Conservation (phyloP, 2,329 filamentous ascomycete species). For the Shiraia bambusicola region DNA sequence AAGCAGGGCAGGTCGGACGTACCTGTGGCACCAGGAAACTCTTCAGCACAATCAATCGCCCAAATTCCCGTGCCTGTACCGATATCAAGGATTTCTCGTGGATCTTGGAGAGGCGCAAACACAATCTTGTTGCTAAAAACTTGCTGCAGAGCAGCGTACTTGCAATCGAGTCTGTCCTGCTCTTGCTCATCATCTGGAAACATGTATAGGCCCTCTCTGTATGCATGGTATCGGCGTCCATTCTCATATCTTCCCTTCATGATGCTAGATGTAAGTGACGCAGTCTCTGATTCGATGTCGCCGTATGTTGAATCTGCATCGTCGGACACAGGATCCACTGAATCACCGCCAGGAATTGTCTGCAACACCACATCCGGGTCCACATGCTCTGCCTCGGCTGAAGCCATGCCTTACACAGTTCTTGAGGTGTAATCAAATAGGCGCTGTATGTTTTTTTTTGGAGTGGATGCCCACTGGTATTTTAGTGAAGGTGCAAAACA, state of each 20-base stretch:
- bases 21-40: constrained; percentile 21
- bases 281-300: constrained; percentile 26
- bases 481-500: no score
- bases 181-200: constrained; percentile 31
- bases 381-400: no score
- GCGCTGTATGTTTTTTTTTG: no score
- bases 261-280: constrained; percentile 30
- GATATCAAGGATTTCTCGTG: constrained; percentile 33
- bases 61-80: constrained; percentile 38
- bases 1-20: not conserved
- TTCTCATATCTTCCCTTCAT: constrained; percentile 33
- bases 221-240: constrained; percentile 29
- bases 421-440: no score
- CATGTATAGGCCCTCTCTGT: constrained; percentile 21
- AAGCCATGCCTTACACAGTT: no score
- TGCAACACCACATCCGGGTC: no score
- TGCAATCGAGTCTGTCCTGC: constrained; percentile 25
- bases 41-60: constrained; percentile 38
- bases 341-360: not conserved
- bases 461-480: no score
- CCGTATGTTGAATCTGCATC: constrained; percentile 25
- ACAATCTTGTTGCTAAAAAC: constrained; percentile 31
- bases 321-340: constrained; percentile 3
- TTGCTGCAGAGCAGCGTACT: constrained; percentile 26
- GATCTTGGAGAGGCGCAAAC: constrained; percentile 29